A percentile compares a stretch with the other conserved stretches of the same genome.
Evolutionary conservation across 805 yeast species (phyloP).

Genomic region (Hanseniaspora singularis): DNA sequence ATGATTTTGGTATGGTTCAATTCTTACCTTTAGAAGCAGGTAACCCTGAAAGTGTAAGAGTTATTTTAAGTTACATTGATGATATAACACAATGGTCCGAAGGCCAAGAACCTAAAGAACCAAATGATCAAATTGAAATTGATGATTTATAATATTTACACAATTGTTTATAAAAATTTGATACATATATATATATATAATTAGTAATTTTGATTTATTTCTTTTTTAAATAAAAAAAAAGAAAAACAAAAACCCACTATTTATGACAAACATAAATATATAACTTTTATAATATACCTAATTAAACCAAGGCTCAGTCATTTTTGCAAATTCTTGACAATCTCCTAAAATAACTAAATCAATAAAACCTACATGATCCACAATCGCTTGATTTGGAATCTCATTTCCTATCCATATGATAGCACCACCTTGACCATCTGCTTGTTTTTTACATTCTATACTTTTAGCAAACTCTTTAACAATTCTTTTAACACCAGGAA

Average conservation of each 20-base stretch:
- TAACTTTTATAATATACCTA: neutral
- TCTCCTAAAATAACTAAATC: slow-evolving; percentile 55
- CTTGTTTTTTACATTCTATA: slow-evolving; percentile 35
- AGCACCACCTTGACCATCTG: slow-evolving; percentile 34
- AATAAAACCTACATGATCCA: slow-evolving; percentile 39
- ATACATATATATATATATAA: slow-evolving; percentile 2
- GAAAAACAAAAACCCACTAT: too few relatives aligned
- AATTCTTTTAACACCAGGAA: slow-evolving; percentile 56
- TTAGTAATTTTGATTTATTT: neutral
- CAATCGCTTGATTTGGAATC: slow-evolving; percentile 39
- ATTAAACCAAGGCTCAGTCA: slow-evolving; percentile 4
- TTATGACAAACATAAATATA: neutral
- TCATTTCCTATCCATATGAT: slow-evolving; percentile 53
- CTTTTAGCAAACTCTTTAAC: slow-evolving; percentile 49
- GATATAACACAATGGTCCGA: slow-evolving; percentile 98
- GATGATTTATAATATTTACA: slow-evolving; percentile 53
- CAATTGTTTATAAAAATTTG: too few relatives aligned
- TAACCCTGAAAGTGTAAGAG: slow-evolving; percentile 60
- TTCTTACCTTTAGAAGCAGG: slow-evolving; percentile 80
- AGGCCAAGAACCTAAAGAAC: slow-evolving; percentile 92
- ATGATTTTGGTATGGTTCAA: slow-evolving; percentile 98
- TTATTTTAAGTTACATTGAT: slow-evolving; percentile 82
- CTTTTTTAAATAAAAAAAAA: too few relatives aligned
- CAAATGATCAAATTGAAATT: slow-evolving; percentile 60
- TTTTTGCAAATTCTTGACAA: slow-evolving; percentile 43